phyloP scores from a whole-genome alignment of 1,284 basidiomycete genomes.

The Trichosporon coremiiforme region DNA sequence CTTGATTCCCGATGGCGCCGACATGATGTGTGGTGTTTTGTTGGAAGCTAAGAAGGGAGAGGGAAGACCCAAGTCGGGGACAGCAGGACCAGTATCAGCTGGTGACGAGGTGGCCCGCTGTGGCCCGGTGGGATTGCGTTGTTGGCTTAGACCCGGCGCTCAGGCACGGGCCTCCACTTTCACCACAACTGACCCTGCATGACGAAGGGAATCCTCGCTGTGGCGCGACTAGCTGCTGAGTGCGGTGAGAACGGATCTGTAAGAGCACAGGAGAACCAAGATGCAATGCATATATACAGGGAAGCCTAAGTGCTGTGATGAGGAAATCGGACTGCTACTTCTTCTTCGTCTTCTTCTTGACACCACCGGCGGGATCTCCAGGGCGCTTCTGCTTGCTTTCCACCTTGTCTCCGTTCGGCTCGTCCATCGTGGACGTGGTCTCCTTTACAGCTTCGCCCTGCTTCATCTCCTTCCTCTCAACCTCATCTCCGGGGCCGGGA shows the following conservation, averaged over 20 bases:
- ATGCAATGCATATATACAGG: slow-evolving; percentile 25
- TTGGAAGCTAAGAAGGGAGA: not conserved
- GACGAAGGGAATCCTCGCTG: not conserved
- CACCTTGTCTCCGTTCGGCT: not conserved
- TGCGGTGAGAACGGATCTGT: not conserved
- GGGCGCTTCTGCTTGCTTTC: slow-evolving; percentile 19
- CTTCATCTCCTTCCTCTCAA: not conserved
- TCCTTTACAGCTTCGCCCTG: not conserved
- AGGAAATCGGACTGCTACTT: slow-evolving; percentile 19
- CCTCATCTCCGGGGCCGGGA: slow-evolving; percentile 25
- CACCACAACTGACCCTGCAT: not conserved
- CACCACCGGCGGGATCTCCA: slow-evolving; percentile 2
- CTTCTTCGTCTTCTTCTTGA: slow-evolving; percentile 28
- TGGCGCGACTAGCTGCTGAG: not conserved
- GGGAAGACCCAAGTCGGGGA: not conserved
- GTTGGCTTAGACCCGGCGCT: slow-evolving; percentile 2
- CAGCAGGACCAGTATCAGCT: not conserved
- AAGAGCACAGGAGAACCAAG: not conserved
- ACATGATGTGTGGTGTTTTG: slow-evolving; percentile 41
- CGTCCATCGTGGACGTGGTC: not conserved
- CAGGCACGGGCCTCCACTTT: slow-evolving; percentile 22
- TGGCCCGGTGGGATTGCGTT: slow-evolving; percentile 12
- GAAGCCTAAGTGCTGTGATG: not conserved
- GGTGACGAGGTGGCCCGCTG: not conserved
- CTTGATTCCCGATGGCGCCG: slow-evolving; percentile 55